Base-by-base conservation (phyloP, 352 stramenopile genomes). In the Salisapilia sapeloensis region DNA sequence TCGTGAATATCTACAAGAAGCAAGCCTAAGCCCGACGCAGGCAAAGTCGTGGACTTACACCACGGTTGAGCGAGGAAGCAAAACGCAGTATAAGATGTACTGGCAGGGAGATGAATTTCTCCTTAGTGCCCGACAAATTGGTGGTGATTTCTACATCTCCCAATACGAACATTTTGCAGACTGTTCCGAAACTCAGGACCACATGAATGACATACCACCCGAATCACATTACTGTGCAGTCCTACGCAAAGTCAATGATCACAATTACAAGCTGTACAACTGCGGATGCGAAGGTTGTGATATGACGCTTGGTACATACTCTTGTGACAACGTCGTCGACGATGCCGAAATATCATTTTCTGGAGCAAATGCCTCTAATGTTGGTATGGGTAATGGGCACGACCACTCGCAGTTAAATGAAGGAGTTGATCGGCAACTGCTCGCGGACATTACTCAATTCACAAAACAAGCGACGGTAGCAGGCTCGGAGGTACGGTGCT, bases 101-200 rank as follows among this genome's bases (percentile, higher is more conserved):
- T 85, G 62, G 66, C 79, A 86, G 50, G 80, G 78, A 35, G 72
- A 87, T 40, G 60, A 80, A 41, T 87, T 87, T 44, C 42, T 87
- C 27, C 53, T 85, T 25, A 87, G 72, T 17, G 72, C 72, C 40
- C 84, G 83, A 49, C 67, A 87, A 27, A 47, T 83, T n/a, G 67
- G 65, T 19, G 66, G 66, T 21, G 79, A 59, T 12, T 87, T 87
- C 41, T 93, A 84, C 57, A 90, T 92, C 45, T 92, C 72, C 14
- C 76, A 92, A 41, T 93, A 93, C 44, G 69, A 87, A 34, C 56
- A 91, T 33, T 92, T 92, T 43, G 63, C 76, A 1, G 69, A 87
- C 30, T 56, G 53, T 1, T 49, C 60, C 15, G 44, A 38, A 6
- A 60, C 74, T 1, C 53, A 67, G 13, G 20, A 15, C 33, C 13